Evolutionary conservation across 2,329 filamentous ascomycete genomes (phyloP).

Genomic region (Pseudophaeomoniella oleicola): DNA sequence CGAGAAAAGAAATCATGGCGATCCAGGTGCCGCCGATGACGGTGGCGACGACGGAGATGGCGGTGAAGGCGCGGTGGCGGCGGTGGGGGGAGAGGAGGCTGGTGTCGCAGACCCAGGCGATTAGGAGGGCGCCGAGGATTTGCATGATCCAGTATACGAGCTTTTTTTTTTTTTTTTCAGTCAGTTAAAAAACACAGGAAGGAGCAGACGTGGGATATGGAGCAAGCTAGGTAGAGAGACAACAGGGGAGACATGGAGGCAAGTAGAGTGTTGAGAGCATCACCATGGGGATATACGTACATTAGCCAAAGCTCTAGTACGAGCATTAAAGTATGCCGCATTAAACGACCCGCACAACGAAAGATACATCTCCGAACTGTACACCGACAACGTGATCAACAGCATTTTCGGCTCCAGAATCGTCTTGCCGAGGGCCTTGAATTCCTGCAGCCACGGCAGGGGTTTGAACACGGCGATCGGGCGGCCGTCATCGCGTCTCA

Average conservation of each 20-base stretch:
- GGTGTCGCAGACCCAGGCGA: constrained; percentile 16
- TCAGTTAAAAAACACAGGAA: no score
- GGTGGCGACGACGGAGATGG: constrained; percentile 5
- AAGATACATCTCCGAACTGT: no score
- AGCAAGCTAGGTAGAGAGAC: no score
- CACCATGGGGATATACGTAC: no score
- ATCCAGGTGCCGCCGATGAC: constrained; percentile 7
- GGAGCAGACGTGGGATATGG: no score
- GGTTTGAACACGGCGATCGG: constrained; percentile 11
- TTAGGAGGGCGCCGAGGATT: constrained; percentile 5
- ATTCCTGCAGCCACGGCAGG: constrained; percentile 6
- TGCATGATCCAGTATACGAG: constrained; percentile 9
- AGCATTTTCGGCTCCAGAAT: no score
- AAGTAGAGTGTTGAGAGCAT: no score
- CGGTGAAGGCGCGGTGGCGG: constrained; percentile 5
- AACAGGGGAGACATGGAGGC: no score
- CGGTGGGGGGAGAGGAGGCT: constrained; percentile 9
- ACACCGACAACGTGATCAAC: no score
- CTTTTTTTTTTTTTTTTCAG: no score
- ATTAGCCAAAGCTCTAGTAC: constrained; percentile 10
- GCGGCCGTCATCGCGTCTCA: constrained; percentile 11
- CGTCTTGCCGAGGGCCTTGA: constrained; percentile 8
- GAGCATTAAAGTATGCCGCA: constrained; percentile 10
- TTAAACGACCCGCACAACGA: no score
- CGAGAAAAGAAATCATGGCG: no score